Percentiles rank a stretch among this genome's conserved stretches.
phyloP scores from a whole-genome alignment of 257 asterid species.

The Forsythia viridissima region DNA sequence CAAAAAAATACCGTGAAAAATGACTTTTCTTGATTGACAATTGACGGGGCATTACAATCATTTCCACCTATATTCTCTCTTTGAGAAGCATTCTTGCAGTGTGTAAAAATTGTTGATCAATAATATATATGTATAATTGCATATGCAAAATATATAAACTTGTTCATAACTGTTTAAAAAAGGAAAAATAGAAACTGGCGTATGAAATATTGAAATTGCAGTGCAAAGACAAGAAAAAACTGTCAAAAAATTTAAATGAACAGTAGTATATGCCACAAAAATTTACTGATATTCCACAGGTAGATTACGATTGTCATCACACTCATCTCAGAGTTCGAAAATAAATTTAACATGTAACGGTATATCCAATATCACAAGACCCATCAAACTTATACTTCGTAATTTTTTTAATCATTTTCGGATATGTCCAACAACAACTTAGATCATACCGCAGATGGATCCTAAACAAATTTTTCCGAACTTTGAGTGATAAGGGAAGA shows the following conservation, averaged over 20 bases:
- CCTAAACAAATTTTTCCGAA: slow-evolving; percentile 11
- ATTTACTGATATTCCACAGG: background rate
- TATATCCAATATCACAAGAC: background rate
- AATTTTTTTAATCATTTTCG: background rate
- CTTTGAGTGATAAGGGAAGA: slow-evolving; percentile 7
- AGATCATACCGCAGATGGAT: slow-evolving; percentile 15
- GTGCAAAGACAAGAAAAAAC: background rate
- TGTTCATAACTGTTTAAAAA: too few relatives aligned
- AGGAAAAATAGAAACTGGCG: too few relatives aligned
- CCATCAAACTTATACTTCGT: background rate
- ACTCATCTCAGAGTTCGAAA: background rate
- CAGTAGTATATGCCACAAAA: background rate
- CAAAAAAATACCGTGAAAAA: too few relatives aligned
- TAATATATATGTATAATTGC: too few relatives aligned
- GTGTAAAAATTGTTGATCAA: too few relatives aligned
- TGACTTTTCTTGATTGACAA: too few relatives aligned
- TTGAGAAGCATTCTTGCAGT: too few relatives aligned
- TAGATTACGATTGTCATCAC: background rate
- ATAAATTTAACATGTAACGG: slow-evolving; percentile 10
- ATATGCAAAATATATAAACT: too few relatives aligned
- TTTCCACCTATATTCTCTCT: too few relatives aligned
- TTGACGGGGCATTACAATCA: too few relatives aligned
- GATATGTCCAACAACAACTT: slow-evolving; percentile 15
- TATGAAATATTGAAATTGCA: too few relatives aligned
- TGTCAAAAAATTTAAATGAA: background rate